Base-by-base conservation (phyloP, 2,329 filamentous ascomycete genomes). In the Beauveria caledonica region DNA sequence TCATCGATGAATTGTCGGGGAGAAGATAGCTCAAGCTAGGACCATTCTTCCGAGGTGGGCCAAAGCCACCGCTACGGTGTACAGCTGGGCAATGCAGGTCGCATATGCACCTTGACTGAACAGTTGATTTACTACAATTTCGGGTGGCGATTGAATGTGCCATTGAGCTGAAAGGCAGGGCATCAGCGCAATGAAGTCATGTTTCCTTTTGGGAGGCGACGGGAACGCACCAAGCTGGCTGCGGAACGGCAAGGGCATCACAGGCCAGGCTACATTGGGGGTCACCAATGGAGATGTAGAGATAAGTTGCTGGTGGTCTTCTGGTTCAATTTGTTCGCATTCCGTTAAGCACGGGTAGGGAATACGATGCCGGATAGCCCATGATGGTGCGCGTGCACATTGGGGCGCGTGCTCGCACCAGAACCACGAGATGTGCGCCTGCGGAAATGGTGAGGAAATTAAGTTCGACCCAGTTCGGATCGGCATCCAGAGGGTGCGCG, bases 1-100 rank as follows among this genome's bases (percentile, higher is more conserved):
- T 45, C 25, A 40, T 21, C 44, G 48, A 25, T 45, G 56, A 8
- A 49, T n/a, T 39, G 56, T 45, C 25, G 39, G 33, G 23, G 39
- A 44, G 48, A 52, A 25, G 56, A 52, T 25, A 44, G 25, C 27
- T 40, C 9, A 19, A 59, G 56, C 56, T 59, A 45, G 56, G 56
- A 27, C 56, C 54, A 57, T 46, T 46, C 36, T 9, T 36, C n/a
- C 3, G 48, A 50, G 55, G 56, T 59, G 56, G 56, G 56, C 56
- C 56, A 58, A 51, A 49, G 44, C n/a, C 56, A 23, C 36, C 29
- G 36, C 23, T 45, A 49, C 56, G 13, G 36, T 21, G 36, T 33
- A n/a, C 56, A 27, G 23, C 44, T 45, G 40, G 45, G 19, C 15
- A 44, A n/a, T 42, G 21, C 23, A 29, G 53, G 25, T 19, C 44